Evolutionary conservation across 371 early-diverging fungal species (phyloP).

Genomic region (Nematocida ironsii): DNA sequence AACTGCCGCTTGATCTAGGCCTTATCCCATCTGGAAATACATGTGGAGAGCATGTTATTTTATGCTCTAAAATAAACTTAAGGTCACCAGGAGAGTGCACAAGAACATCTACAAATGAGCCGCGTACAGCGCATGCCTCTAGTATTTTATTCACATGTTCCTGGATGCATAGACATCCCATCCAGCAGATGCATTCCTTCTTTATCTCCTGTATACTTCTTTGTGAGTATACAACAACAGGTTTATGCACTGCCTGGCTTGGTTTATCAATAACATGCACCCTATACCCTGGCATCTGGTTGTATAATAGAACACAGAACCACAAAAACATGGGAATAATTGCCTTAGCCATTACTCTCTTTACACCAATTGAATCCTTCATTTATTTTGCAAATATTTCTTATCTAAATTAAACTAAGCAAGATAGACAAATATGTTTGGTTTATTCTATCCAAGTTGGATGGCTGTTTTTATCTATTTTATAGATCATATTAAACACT

Average conservation of each 20-base stretch:
- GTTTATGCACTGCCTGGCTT: not conserved
- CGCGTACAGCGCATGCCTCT: not conserved
- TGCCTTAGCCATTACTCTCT: too few species aligned
- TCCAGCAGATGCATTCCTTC: conserved; percentile 21
- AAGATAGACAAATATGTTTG: not conserved
- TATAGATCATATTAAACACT: conserved; percentile 45
- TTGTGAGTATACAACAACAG: conserved; percentile 26
- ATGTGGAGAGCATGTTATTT: not conserved
- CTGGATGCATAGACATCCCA: conserved; percentile 1
- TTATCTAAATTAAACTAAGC: not conserved
- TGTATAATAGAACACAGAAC: not conserved
- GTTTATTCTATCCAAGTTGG: conserved; percentile 36
- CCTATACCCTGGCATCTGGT: not conserved
- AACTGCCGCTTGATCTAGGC: too few species aligned
- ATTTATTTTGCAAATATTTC: too few species aligned
- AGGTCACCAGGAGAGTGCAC: conserved; percentile 25
- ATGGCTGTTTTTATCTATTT: conserved; percentile 28
- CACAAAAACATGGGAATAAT: not conserved
- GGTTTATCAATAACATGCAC: not conserved
- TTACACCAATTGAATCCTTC: too few species aligned
- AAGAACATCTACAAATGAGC: conserved; percentile 14
- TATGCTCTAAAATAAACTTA: conserved; percentile 9
- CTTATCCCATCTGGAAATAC: too few species aligned
- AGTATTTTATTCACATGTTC: not conserved
- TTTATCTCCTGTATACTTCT: not conserved